Conservation (phyloP, 2,329 filamentous ascomycete genomes). For the Aureobasidium sp. region DNA sequence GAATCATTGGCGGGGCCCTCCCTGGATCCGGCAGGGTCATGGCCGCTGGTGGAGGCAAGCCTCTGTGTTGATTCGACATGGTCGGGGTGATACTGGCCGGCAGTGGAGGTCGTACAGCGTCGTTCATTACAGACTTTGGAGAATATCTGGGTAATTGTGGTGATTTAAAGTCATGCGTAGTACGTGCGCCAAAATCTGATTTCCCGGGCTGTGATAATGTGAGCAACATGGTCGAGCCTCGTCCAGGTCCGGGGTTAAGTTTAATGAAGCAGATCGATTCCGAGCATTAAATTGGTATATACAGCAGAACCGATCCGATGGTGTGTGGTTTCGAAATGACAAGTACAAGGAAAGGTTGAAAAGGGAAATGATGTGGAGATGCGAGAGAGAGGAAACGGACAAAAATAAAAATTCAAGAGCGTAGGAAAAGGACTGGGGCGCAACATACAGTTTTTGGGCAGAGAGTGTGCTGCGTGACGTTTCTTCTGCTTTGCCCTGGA, state of each 20-base stretch:
- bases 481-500: slow-evolving; percentile 12
- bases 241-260: slow-evolving; percentile 6
- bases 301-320: slow-evolving; percentile 10
- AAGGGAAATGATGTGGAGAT: slow-evolving; percentile 1
- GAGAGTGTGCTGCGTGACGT: slow-evolving; percentile 11
- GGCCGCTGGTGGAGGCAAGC: slow-evolving; percentile 46
- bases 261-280: slow-evolving; percentile 12
- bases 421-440: slow-evolving; percentile 2
- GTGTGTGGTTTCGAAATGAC: slow-evolving; percentile 4
- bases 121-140: slow-evolving; percentile 34
- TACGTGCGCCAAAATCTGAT: slow-evolving; percentile 42
- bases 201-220: slow-evolving; percentile 43
- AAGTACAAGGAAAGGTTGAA: neutral
- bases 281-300: slow-evolving; percentile 11
- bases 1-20: slow-evolving; percentile 28
- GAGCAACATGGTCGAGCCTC: slow-evolving; percentile 39
- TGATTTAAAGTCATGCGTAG: slow-evolving; percentile 42
- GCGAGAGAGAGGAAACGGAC: neutral
- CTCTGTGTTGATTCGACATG: slow-evolving; percentile 48
- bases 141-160: slow-evolving; percentile 34
- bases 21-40: slow-evolving; percentile 46
- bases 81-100: slow-evolving; percentile 35
- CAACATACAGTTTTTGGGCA: slow-evolving; percentile 15
- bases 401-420: neutral
- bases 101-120: slow-evolving; percentile 34